Evolutionary conservation across 768 basidiomycete genomes (phyloP), one percentile per base, ranked within the genome.

Genomic region (Lactifluus pinguis): DNA sequence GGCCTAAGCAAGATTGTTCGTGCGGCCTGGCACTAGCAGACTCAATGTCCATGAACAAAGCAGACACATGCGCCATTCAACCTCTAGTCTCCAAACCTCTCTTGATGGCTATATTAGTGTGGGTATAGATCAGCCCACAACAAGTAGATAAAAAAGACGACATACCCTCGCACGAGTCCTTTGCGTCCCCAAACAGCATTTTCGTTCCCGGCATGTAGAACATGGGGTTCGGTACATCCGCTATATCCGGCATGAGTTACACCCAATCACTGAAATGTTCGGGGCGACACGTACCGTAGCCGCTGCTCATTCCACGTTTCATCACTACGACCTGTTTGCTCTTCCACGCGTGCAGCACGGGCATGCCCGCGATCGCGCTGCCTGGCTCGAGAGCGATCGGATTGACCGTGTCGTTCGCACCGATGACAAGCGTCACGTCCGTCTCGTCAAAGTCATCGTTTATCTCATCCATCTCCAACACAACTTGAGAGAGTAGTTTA

Each of bases 401-500:
- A 69, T 94, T 94, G 54, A 94, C 92, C 1, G 92, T 94, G 69
- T 94, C 92, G 67, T 94, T 94, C 19, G 92, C 92, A 25, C 92
- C 92, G 64, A 93, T 93, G 64, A 93, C 92, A 19, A 94, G 81
- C 7, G 87, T 89, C n/a, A 94, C 81, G 69, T 94, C 92, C 0
- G 92, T 94, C 39, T 90, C 89, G 55, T 78, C 76, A 72, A 94
- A 94, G 70, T 94, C 92, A 44, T 93, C 89, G 69, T 94, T 93
- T 75, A 94, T 93, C 73, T 94, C 92, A 62, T 94, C 92, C 92
- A 94, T 92, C 74, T 94, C 92, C 60, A 89, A 76, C 44, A 93
- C 90, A 65, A 93, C 91, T 92, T 30, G 6, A n/a, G 60, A 58
- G 36, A 19, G 45, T 34, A 41, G 10, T 49, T 41, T 29, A 39